phyloP scores from a whole-genome alignment of 129 eudicot species.

The Heracleum sosnowskyi region DNA sequence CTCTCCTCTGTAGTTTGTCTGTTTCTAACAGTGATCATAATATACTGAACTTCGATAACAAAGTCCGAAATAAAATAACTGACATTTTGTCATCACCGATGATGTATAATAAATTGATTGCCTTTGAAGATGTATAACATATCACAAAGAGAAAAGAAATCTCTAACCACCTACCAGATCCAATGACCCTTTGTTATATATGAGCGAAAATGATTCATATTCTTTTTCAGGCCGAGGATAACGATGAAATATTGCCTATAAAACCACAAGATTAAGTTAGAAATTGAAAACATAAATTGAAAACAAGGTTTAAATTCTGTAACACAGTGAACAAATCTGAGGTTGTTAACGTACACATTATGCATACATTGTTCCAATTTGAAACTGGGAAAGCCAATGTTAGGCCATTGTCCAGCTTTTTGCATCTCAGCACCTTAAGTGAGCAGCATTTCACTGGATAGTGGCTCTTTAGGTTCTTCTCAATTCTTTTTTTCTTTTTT shows the following conservation, averaged over 20 bases:
- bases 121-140: neutral
- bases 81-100: neutral
- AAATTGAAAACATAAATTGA: neutral
- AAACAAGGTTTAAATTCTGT: neutral
- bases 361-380: neutral
- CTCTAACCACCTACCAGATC: conserved; percentile 44
- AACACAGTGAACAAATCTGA: neutral
- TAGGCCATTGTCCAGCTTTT: neutral
- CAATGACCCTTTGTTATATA: conserved; percentile 41
- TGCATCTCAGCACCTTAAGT: neutral
- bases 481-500: neutral
- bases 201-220: conserved; percentile 64
- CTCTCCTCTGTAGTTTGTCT: neutral
- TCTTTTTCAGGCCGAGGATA: conserved; percentile 73
- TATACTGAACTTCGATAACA: neutral
- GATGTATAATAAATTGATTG: neutral
- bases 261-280: neutral
- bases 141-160: neutral
- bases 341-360: neutral
- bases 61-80: neutral
- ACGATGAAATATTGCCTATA: conserved; percentile 55
- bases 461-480: neutral
- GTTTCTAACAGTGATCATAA: neutral
- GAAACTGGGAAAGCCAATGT: neutral
- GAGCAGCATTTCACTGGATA: conserved; percentile 1